Base-by-base conservation (phyloP, 1,284 basidiomycete genomes). In the Rhodotorula mucilaginosa region DNA sequence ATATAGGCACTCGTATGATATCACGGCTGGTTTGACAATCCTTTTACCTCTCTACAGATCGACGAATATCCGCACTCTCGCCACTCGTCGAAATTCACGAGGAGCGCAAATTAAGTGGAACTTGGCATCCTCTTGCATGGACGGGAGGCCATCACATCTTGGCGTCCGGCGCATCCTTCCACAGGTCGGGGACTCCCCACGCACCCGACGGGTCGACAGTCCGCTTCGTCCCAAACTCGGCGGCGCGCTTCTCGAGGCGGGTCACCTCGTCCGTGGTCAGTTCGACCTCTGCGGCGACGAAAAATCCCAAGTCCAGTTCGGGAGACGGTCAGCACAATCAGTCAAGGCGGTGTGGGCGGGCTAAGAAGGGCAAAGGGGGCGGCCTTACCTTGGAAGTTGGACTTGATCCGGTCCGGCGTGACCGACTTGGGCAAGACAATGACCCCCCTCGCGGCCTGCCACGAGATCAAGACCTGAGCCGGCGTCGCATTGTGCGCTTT, bases 351-450 rank as follows among this genome's bases (percentile, higher is more conserved):
- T 68, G 72, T 31, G 49, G n/a, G 34, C 16, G 34, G 21, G 44
- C 29, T 5, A 48, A 44, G 12, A 19, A 1, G 34, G 34, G 34
- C 34, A 34, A 34, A 34, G 34, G 34, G 34, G 34, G 34, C 34
- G 34, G 26, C 46, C 52, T 34, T 31, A 67, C 69, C 56, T 44
- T 89, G 81, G 81, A 89, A 81, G 83, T 94, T 94, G 12, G 86
- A 81, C 56, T 84, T 82, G 80, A 94, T 91, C 63, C 93, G 87
- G 46, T 84, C 80, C 31, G 88, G 87, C 0, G 87, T 93, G 64
- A 92, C 89, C 39, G 87, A 90, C 82, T 91, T 91, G 26, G 90
- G 89, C 74, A 91, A 88, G 65, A 89, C 87, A n/a, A 85, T 85
- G 77, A 87, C 87, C 23, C 88, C 89, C 51, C 88, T 83, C 73